phyloP scores from a whole-genome alignment of 2,329 filamentous ascomycete genomes.

The Stagonosporopsis vannaccii region DNA sequence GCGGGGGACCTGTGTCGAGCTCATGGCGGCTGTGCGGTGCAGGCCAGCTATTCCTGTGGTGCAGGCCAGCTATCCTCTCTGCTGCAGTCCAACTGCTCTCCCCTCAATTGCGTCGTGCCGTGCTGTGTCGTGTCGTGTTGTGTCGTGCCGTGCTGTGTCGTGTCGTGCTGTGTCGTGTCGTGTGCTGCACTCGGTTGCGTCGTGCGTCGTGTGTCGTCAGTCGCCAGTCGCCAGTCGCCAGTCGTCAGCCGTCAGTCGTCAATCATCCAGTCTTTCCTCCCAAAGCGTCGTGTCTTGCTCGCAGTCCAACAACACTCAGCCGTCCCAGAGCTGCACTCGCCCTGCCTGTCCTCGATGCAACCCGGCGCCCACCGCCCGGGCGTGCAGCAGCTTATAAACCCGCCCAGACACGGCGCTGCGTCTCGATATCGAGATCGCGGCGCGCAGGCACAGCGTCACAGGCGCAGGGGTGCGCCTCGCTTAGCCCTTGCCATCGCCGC shows the following conservation, averaged over 20 bases:
- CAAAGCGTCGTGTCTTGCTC: background rate
- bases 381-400: background rate
- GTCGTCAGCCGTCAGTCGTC: too few species aligned
- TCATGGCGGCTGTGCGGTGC: background rate
- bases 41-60: background rate
- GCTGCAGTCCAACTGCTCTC: too few species aligned
- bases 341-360: background rate
- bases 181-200: too few species aligned
- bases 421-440: background rate
- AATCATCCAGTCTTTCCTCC: too few species aligned
- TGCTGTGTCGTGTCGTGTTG: too few species aligned
- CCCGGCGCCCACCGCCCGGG: background rate
- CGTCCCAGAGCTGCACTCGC: too few species aligned
- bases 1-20: constrained; percentile 33
- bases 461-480: background rate
- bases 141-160: too few species aligned
- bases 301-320: background rate
- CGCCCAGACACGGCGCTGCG: background rate
- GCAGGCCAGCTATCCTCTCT: too few species aligned
- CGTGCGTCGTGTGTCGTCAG: background rate
- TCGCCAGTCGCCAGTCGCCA: too few species aligned
- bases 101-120: too few species aligned
- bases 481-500: background rate
- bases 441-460: background rate
- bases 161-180: too few species aligned